Evolutionary conservation across 129 eudicot genomes (phyloP), one percentile per base, ranked within the genome.

Genomic region (Centella asiatica): DNA sequence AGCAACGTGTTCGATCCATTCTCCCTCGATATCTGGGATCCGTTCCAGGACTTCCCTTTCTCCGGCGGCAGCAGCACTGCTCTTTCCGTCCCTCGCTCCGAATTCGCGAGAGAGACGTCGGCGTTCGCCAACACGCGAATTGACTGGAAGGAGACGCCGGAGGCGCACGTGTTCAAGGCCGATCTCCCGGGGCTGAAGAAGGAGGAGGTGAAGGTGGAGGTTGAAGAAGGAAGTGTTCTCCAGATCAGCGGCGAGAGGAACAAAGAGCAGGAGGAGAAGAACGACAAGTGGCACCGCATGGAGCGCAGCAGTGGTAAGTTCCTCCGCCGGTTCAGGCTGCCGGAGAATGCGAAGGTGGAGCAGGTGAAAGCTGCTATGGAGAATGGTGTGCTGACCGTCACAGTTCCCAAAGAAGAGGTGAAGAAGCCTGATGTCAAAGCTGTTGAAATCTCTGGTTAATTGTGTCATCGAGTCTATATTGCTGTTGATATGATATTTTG

Each of bases 101-200:
- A 44, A 6, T 44, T 44, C 0, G 62, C 13, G 4, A 45, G 19
- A 45, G 81, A 76, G 12, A 70, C 76, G 0, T 33, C 81, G 0
- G 76, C 76, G 11, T 57, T 76, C 19, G 73, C 72, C 15, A 54
- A 37, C 32, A n/a, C 72, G 1, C 33, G 65, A 4, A 63, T 75
- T 24, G 79, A 75, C 39, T 75, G 79, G 79, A 75, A 55, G 67
- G 79, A 75, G 56, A 69, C 79, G 29, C 70, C 79, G 28, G 79
- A 69, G 52, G 79, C 75, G 0, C 79, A 75, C 33, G 75, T 75
- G 49, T 75, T 75, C 64, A 69, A 63, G 62, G 79, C 79, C 1
- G 79, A 74, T 52, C 56, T 74, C 28, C 79, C 79, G 12, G 78
- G 78, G 49, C 47, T 75, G 62, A 69, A 58, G 63, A 72, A 75